phyloP scores from a whole-genome alignment of 192 early-diverging fungal species.

The Coemansia sp. region DNA sequence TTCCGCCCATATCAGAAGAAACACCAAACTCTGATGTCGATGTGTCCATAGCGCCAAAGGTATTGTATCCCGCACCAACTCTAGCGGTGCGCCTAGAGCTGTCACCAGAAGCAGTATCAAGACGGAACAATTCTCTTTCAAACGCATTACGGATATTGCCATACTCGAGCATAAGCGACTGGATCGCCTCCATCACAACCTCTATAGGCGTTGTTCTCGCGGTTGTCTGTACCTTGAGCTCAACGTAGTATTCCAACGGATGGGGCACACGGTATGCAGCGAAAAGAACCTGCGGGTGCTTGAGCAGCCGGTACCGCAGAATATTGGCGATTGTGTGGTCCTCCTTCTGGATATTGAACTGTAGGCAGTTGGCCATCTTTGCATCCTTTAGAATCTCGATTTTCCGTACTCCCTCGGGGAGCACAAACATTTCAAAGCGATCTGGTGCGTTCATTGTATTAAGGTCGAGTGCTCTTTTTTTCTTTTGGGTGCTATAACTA shows the following conservation, averaged over 20 bases:
- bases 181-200: constrained; percentile 76
- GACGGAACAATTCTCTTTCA: constrained; percentile 59
- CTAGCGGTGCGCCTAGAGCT: constrained; percentile 6
- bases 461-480: not conserved
- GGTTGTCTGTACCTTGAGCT: constrained; percentile 92
- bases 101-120: constrained; percentile 21
- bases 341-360: constrained; percentile 89
- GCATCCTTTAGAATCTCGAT: constrained; percentile 83
- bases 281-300: constrained; percentile 92
- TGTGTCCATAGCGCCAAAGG: constrained; percentile 41
- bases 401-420: constrained; percentile 76
- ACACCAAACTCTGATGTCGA: constrained; percentile 50
- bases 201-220: constrained; percentile 81
- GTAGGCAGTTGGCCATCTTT: constrained; percentile 92
- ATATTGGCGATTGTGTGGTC: constrained; percentile 98
- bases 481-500: not conserved
- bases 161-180: constrained; percentile 76
- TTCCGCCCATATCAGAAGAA: constrained; percentile 46
- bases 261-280: constrained; percentile 97
- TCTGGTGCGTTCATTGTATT: constrained; percentile 81
- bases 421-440: constrained; percentile 78
- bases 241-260: constrained; percentile 89
- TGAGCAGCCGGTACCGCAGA: constrained; percentile 86
- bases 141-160: constrained; percentile 81
- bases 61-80: constrained; percentile 37